Conservation (phyloP, 495 filamentous ascomycete species). For the Endocarpon pusillum region DNA sequence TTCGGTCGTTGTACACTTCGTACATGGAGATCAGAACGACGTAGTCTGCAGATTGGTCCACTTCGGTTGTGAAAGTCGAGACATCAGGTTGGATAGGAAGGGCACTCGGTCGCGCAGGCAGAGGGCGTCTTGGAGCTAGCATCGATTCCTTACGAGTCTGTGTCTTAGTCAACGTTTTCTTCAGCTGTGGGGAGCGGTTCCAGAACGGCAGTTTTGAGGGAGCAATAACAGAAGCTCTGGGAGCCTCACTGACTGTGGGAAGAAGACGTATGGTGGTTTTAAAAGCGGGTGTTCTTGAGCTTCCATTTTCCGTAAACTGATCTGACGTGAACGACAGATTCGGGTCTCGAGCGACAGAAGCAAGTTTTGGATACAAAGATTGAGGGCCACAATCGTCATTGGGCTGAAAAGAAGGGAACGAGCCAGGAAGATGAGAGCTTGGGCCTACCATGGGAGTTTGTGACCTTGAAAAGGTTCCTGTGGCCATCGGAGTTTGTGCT, state of each 20-base stretch:
- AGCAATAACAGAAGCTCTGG: not conserved
- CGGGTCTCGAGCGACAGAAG: not conserved
- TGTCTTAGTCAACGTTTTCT: slow-evolving; percentile 9
- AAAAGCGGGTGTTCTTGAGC: not conserved
- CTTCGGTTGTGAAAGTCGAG: slow-evolving; percentile 44
- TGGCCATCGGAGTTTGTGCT: slow-evolving; percentile 69
- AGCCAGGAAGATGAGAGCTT: slow-evolving; percentile 14
- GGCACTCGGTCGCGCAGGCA: slow-evolving; percentile 42
- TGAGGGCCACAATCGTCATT: not conserved
- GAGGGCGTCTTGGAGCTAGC: slow-evolving; percentile 34
- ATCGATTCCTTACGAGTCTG: slow-evolving; percentile 30
- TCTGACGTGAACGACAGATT: too few relatives aligned
- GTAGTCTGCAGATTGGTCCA: slow-evolving; percentile 64
- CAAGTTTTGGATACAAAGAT: slow-evolving; percentile 1
- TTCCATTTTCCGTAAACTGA: not conserved
- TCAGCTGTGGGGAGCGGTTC: slow-evolving; percentile 9
- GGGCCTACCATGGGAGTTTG: slow-evolving; percentile 30
- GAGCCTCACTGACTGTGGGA: too few relatives aligned
- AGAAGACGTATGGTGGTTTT: slow-evolving; percentile 1
- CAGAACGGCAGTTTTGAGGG: slow-evolving; percentile 3
- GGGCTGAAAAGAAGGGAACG: slow-evolving; percentile 5
- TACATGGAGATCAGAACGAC: slow-evolving; percentile 91
- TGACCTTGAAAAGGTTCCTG: slow-evolving; percentile 42
- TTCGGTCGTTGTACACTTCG: slow-evolving; percentile 96
- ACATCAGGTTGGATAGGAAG: slow-evolving; percentile 62